Base-by-base conservation (phyloP, 495 filamentous ascomycete species). In the Chaetomium cochliodes region DNA sequence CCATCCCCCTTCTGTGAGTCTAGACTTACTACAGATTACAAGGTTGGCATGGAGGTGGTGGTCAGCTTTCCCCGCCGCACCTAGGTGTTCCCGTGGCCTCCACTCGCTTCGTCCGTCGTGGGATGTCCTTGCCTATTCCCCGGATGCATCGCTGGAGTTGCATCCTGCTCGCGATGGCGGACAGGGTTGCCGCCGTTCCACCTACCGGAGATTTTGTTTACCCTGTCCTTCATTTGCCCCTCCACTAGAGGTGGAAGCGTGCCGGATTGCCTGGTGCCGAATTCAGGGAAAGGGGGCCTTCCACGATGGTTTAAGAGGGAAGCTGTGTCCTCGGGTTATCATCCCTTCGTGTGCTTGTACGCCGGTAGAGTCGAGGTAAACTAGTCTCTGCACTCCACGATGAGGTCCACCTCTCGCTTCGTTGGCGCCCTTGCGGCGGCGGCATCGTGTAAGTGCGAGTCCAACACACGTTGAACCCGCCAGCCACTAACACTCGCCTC, bases 81-180 rank as follows among this genome's bases (percentile, higher is more conserved):
- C 41, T 33, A 30, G 28, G 28, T 30, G n/a, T 58, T 50, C 44
- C 41, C 53, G 62, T 51, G 52, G 60, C 41, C 60, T 42, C 30
- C 20, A 37, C 63, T 37, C 56, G 33, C 18, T 16, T 60, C 50
- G 28, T 60, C 51, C 51, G 39, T 41, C 22, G 50, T 52, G 56
- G 65, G 50, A 55, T 20, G 25, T 25, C 33, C 66, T 67, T 58
- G 68, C 56, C 62, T 60, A 41, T 58, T 66, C 54, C 62, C 64
- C 59, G 71, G 55, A 64, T 67, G 65, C 47, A 62, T 23, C 54
- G 46, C 47, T 59, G 52, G n/a, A 42, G 72, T 72, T 60, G 65
- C 72, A 72, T 74, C 65, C 54, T 64, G 39, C 66, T 42, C 69
- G 64, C 65, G 52, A 67, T 67, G n/a, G 47, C 72, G 68, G 70